Evolutionary conservation across 345 rosid genomes (phyloP).

Genomic region (Luvunga scandens): DNA sequence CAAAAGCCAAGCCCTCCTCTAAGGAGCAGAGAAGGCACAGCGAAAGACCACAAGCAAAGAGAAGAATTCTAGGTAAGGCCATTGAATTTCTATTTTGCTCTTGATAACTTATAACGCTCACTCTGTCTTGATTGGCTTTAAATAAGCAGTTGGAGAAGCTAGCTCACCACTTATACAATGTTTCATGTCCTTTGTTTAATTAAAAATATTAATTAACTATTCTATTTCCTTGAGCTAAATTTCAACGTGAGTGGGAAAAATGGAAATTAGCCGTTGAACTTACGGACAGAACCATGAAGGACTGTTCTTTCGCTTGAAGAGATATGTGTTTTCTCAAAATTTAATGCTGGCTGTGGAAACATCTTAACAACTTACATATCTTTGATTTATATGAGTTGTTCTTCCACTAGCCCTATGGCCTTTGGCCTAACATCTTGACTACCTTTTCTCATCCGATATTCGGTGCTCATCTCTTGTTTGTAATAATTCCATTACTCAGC

Average conservation of each 20-base stretch:
- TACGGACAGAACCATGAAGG: background rate
- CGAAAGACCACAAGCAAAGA: constrained; percentile 12
- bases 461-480: background rate
- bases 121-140: background rate
- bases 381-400: background rate
- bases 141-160: background rate
- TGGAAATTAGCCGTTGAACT: background rate
- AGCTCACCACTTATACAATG: background rate
- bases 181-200: background rate
- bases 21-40: constrained; percentile 18
- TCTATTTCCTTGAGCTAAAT: background rate
- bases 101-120: background rate
- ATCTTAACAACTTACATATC: background rate
- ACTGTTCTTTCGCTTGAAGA: background rate
- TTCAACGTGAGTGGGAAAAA: background rate
- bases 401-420: background rate
- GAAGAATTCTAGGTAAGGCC: background rate
- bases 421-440: background rate
- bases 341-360: background rate
- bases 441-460: background rate
- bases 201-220: background rate
- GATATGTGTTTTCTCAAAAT: background rate
- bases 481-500: background rate
- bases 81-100: background rate
- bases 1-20: constrained; percentile 26